Evolutionary conservation across 257 asterid species (phyloP), one percentile per base, ranked within the genome.

Genomic region (Coffea canephora): DNA sequence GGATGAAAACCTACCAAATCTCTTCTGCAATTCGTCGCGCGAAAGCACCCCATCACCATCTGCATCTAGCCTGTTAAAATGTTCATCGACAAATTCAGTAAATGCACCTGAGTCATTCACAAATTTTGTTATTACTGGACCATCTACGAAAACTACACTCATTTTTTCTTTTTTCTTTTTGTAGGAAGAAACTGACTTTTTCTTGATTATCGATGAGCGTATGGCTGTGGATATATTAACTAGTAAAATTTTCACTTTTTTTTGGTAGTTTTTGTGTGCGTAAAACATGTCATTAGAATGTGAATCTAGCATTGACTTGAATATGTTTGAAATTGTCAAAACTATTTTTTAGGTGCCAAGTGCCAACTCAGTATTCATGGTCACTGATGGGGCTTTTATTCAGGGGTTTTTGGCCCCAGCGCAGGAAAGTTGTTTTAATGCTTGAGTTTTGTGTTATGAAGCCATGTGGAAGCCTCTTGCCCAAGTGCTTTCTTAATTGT

Each of bases 131-230:
- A 91, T 86, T 8, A 79, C 83, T 14, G 84, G 86, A 8, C 87
- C 89, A 73, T 91, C 96, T 39, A 93, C 55, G 14, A 90, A 76
- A 68, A 83, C 86, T 21, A 90, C 85, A 71, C 95, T 89, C 93
- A 89, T 93, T 64, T 57, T 31, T 31, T 31, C 31, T 31, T 31
- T 31, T 79, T 66, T 8, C 1, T 31, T 31, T 79, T 66, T 8
- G 21, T 25, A 45, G 23, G 50, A 41, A 39, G 48, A 34, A 36
- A 15, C 34, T 74, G 49, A 52, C 21, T 18, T 49, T 49, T 72
- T 6, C 27, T 31, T 54, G 21, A 72, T 10, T 62, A 2, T 62
- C 68, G 10, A 62, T 62, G 68, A 25, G 27, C 2, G 11, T 23
- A 1, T 25, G 5, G 0, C 6, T 64, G 69, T 11, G 10, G 34